phyloP scores from a whole-genome alignment of 305 asterid genomes.

The Coffea humblotiana region DNA sequence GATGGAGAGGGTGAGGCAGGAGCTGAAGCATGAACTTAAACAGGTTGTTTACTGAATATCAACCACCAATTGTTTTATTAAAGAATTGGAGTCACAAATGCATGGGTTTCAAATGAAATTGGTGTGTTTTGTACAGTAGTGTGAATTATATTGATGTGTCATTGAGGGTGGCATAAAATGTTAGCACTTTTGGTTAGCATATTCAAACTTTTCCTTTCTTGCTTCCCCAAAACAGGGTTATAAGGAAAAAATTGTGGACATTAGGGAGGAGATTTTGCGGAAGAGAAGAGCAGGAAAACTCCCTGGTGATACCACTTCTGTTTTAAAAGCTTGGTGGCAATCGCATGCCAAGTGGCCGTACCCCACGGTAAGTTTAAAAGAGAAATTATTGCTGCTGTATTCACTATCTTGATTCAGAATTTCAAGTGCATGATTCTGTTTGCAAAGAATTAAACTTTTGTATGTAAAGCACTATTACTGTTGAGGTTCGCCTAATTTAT shows the following conservation, averaged over 20 bases:
- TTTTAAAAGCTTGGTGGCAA: constrained; percentile 97
- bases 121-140: neutral
- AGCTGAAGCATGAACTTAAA: constrained; percentile 87
- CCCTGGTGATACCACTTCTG: constrained; percentile 90
- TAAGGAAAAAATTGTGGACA: constrained; percentile 88
- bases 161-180: no score
- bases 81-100: neutral
- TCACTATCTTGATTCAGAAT: neutral
- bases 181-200: no score
- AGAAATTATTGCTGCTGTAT: neutral
- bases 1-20: constrained; percentile 95
- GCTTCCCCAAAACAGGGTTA: constrained; percentile 50
- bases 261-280: constrained; percentile 89
- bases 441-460: neutral
- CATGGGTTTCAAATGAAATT: neutral
- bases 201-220: neutral
- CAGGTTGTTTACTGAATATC: constrained; percentile 47
- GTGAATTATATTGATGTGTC: neutral
- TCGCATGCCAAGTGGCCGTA: constrained; percentile 97
- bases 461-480: neutral
- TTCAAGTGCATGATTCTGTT: neutral
- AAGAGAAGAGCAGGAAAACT: constrained; percentile 95
- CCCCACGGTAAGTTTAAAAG: constrained; percentile 58
- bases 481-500: neutral
- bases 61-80: neutral